A percentile compares a stretch with the other conserved stretches of the same genome.
Conservation (phyloP, 202 grass and related monocot genomes). For the Hordeum pubiflorum region DNA sequence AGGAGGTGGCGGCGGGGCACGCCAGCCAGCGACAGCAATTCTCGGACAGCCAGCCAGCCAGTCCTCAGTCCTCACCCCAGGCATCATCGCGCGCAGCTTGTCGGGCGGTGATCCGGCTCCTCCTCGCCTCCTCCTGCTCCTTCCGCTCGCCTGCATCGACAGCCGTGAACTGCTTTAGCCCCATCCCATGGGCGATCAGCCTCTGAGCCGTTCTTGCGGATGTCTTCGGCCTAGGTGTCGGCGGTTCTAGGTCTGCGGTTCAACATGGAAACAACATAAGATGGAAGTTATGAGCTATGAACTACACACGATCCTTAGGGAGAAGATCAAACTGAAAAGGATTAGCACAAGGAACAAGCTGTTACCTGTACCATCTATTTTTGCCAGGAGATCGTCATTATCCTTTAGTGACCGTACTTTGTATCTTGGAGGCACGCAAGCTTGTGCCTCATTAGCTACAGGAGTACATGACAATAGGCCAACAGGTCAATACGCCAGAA, state of each 20-base stretch:
- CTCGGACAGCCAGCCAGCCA: not conserved
- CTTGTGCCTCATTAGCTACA: slow-evolving; percentile 59
- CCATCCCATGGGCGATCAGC: slow-evolving; percentile 77
- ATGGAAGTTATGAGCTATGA: not conserved
- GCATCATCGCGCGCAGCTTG: slow-evolving; percentile 62
- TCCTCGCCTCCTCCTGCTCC: slow-evolving; percentile 77
- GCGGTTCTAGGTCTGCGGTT: slow-evolving; percentile 69
- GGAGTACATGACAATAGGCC: slow-evolving; percentile 2
- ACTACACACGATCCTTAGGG: not conserved
- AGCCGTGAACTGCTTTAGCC: slow-evolving; percentile 48
- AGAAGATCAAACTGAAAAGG: not conserved
- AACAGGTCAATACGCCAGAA: not conserved
- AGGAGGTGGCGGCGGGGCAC: not conserved
- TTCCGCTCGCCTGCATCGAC: slow-evolving; percentile 42
- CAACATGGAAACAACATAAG: not conserved
- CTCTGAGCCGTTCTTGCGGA: slow-evolving; percentile 70
- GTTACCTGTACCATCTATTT: slow-evolving; percentile 59
- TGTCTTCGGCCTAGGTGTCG: slow-evolving; percentile 67
- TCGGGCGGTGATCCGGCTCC: slow-evolving; percentile 49
- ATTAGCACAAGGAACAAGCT: not conserved
- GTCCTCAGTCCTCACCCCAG: slow-evolving; percentile 63
- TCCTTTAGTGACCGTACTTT: slow-evolving; percentile 52
- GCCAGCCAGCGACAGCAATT: not conserved
- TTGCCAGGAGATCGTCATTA: slow-evolving; percentile 54
- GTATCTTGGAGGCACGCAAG: slow-evolving; percentile 42